Evolutionary conservation across 1,139 yeast species (phyloP).

Genomic region (Pichia sp.): DNA sequence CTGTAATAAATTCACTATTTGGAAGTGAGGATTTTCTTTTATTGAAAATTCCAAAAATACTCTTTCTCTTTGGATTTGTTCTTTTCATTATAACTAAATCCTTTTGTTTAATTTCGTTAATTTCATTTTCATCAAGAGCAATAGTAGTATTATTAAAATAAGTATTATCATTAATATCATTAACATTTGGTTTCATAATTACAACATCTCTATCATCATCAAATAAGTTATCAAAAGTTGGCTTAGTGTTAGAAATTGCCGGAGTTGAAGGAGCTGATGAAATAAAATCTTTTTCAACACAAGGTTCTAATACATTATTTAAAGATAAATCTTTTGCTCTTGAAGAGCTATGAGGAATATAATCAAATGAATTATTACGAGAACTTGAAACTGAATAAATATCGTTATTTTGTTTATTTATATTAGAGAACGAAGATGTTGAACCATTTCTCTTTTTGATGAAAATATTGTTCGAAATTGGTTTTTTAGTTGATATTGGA

Average conservation of each 20-base stretch:
- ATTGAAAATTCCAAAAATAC: slow-evolving; percentile 9
- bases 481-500: not conserved
- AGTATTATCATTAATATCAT: not conserved
- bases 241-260: not conserved
- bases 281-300: slow-evolving; percentile 5
- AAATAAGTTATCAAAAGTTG: not conserved
- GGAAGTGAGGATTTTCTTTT: not conserved
- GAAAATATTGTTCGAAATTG: not conserved
- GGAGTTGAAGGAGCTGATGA: not conserved
- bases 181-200: not conserved
- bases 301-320: slow-evolving; percentile 5
- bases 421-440: not conserved
- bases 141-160: not conserved
- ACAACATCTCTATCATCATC: not conserved
- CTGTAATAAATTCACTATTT: no score
- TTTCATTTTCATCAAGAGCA: no score
- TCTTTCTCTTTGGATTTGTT: slow-evolving; percentile 3
- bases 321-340: not conserved
- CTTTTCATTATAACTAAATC: no score
- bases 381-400: not conserved
- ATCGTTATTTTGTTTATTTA: not conserved
- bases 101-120: no score
- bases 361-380: slow-evolving; percentile 4
- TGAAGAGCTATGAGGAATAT: slow-evolving; percentile 1
- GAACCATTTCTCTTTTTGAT: slow-evolving; percentile 7